Base-by-base conservation (phyloP, 1,284 basidiomycete species). In the Ustilago lituana region DNA sequence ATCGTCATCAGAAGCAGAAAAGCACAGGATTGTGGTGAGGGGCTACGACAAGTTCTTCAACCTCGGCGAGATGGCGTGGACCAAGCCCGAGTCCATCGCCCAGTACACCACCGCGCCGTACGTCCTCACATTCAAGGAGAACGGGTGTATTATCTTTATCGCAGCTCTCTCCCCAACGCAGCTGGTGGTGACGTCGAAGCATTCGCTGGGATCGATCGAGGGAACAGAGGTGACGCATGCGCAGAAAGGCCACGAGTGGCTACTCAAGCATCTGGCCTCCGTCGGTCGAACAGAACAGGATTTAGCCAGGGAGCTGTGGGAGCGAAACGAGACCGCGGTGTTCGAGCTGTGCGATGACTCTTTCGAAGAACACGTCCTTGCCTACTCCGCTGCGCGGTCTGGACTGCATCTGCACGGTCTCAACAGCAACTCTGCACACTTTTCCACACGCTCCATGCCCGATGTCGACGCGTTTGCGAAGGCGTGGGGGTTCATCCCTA, bases 1-100 rank as follows among this genome's bases (percentile, higher is more conserved):
- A 11, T 37, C 17, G 33, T 29, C 45, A 5, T 50, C 64, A 4
- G 20, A 48, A 19, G 24, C 31, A 7, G 49, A 49, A 17, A 39
- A 82, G 49, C 86, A 91, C 77, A 84, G 92, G 45, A 95, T 99
- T 54, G 89, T 95, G 0, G 90, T 88, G 0, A 85, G 96, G 44
- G 95, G 95, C 0, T 98, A 99, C 78, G 96, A 98, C 86, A 99
- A 99, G 84, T 98, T 99, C 84, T 98, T 98, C 86, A 98, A 97
- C 81, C 91, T 96, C 29, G 91, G 89, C 24, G 95, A 98, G 81
- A 92, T 98, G 23, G 89, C 90, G 1, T 98, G 94, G 93, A 94
- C 90, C 0, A 89, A 89, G 52, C 60, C 56, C 5, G 44, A 47
- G 10, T 53, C 58, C 27, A 58, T 73, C 47, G 11, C 76, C 58